These are phyloP conservation scores for Coelastrella sp. DNA, from an alignment of 139 green algal species.

Conservation along the genomic window DNA sequence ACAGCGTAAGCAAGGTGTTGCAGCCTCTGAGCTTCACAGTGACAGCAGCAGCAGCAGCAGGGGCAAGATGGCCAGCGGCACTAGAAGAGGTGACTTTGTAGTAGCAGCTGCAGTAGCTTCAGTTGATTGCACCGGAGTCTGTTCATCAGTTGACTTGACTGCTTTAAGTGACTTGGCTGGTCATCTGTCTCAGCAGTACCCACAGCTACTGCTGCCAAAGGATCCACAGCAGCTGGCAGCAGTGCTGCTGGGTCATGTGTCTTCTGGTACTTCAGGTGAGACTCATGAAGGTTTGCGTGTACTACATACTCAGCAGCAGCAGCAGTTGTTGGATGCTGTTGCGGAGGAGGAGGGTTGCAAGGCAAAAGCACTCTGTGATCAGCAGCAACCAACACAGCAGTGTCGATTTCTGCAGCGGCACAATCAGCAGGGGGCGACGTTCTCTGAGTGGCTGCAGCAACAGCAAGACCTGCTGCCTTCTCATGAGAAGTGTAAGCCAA, in stretches of 20 bases:
- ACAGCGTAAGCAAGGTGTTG: too few relatives aligned
- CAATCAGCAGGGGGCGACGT: neutral
- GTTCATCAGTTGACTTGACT: neutral
- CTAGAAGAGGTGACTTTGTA: neutral
- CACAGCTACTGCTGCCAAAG: neutral
- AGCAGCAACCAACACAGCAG: conserved; percentile 26
- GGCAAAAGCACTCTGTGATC: neutral
- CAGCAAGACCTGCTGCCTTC: neutral
- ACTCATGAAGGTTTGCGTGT: neutral
- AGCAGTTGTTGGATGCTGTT: neutral
- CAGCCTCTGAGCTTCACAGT: neutral
- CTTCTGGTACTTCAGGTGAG: neutral
- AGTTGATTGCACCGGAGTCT: neutral
- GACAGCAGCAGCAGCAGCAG: conserved; percentile 9
- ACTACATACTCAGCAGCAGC: neutral
- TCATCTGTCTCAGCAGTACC: conserved; percentile 13
- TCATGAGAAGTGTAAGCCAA: neutral
- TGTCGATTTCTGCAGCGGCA: too few relatives aligned
- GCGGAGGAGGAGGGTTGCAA: too few relatives aligned
- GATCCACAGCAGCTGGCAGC: neutral
- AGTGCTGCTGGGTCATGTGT: neutral
- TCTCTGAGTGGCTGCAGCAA: conserved; percentile 8
- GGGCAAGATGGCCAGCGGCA: neutral
- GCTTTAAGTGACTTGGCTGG: conserved; percentile 13
- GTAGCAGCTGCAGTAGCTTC: too few relatives aligned